Base-by-base conservation (phyloP, 345 rosid species). In the Lenwebbia sp. region DNA sequence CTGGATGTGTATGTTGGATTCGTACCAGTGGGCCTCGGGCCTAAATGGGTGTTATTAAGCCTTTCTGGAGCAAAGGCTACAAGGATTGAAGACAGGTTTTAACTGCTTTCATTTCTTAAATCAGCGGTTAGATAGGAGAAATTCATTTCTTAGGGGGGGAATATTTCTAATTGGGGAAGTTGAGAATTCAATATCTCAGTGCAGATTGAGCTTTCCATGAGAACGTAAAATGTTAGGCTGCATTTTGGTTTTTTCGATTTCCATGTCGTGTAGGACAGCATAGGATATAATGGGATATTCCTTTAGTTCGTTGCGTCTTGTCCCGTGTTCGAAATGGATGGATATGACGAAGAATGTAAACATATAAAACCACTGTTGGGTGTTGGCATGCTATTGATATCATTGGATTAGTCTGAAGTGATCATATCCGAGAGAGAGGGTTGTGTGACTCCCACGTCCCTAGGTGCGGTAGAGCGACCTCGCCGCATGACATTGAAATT, bases 321-420 rank as follows among this genome's bases (percentile, higher is more conserved):
- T 62, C 23, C 0, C 1, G 0, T 0, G 40, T 14, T 30, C 5
- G 7, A 62, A 62, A 62, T 14, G 13, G 11, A 62, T 62, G 22
- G 10, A 62, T 62, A 30, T 30, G 19, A 30, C 15, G 41, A 30
- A 62, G n/a, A 62, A 28, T 2, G 1, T 62, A 7, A 0, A 60
- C 21, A 3, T n/a, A 7, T 58, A 60, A 58, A 58, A 60, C 28
- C 19, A 60, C 1, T 1, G 4, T 13, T 2, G 8, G 4, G 30
- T n/a, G 19, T 58, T 58, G 4, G n/a, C 37, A n/a, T 60, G 21
- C 37, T 60, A 4, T 5, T 40, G 5, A 40, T 40, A 40, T 40
- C 41, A 40, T 40, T 5, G 41, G 41, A 40, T 40, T 40, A 40
- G 41, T 4, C 41, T 40, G 41, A 40, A 60, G 13, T n/a, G 70